Evolutionary conservation across 2,329 filamentous ascomycete genomes (phyloP).

Genomic region (Aspergillus chevalieri): DNA sequence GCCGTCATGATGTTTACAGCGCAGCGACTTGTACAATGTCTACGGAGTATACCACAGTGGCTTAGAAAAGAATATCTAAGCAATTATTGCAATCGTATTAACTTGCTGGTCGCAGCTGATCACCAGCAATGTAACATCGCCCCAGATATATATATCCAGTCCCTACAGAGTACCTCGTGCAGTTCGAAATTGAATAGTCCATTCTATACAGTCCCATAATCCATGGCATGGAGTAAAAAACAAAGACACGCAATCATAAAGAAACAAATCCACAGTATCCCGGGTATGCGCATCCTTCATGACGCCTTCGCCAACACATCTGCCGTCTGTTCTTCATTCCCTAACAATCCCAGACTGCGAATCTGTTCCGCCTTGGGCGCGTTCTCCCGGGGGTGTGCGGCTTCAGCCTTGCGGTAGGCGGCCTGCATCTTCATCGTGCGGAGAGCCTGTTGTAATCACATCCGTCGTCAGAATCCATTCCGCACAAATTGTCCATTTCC

Average conservation of each 20-base stretch:
- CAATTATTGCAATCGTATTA: no score
- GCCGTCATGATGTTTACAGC: background rate
- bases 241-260: conserved; percentile 19
- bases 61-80: no score
- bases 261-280: conserved; percentile 18
- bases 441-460: conserved; percentile 55
- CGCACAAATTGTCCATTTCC: background rate
- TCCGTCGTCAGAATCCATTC: background rate
- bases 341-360: conserved; percentile 74
- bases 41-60: no score
- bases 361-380: conserved; percentile 80
- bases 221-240: conserved; percentile 6
- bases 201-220: conserved; percentile 30
- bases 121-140: no score
- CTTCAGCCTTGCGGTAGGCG: conserved; percentile 76
- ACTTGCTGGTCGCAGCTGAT: no score
- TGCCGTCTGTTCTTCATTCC: conserved; percentile 74
- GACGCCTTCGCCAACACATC: conserved; percentile 40
- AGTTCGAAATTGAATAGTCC: background rate
- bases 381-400: conserved; percentile 69
- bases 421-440: conserved; percentile 72
- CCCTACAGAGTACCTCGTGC: no score
- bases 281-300: conserved; percentile 13
- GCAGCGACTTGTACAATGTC: background rate
- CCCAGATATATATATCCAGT: no score